Conservation (phyloP, 2,329 filamentous ascomycete species). For the Aureobasidium sp. region DNA sequence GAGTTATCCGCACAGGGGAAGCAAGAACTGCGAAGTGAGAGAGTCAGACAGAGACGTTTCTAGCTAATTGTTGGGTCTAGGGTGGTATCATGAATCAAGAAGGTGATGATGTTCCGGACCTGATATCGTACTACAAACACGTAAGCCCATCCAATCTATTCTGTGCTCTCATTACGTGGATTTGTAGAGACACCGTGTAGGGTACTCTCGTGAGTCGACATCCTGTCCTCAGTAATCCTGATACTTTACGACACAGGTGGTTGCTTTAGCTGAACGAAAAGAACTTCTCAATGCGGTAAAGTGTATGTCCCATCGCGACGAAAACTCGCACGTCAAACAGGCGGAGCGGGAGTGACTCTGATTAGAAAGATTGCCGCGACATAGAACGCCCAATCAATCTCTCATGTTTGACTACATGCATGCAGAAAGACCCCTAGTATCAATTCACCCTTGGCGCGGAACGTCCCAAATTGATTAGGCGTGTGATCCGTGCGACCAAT, state of each 20-base stretch:
- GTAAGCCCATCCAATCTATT: background rate
- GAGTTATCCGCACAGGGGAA: background rate
- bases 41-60: background rate
- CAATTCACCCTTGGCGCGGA: background rate
- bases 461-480: background rate
- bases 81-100: background rate
- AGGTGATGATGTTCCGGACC: no score
- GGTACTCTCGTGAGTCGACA: background rate
- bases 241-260: no score
- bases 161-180: background rate
- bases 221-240: no score
- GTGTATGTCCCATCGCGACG: background rate
- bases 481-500: background rate
- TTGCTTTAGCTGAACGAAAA: background rate
- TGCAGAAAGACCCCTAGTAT: background rate
- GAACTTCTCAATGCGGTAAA: background rate
- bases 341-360: background rate
- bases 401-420: background rate
- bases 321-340: background rate
- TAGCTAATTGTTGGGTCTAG: background rate
- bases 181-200: background rate
- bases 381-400: background rate
- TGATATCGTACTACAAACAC: background rate
- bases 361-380: no score
- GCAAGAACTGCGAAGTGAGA: background rate